Evolutionary conservation across 495 filamentous ascomycete genomes (phyloP), one percentile per base, ranked within the genome.

Genomic region (Clohesyomyces aquaticus): DNA sequence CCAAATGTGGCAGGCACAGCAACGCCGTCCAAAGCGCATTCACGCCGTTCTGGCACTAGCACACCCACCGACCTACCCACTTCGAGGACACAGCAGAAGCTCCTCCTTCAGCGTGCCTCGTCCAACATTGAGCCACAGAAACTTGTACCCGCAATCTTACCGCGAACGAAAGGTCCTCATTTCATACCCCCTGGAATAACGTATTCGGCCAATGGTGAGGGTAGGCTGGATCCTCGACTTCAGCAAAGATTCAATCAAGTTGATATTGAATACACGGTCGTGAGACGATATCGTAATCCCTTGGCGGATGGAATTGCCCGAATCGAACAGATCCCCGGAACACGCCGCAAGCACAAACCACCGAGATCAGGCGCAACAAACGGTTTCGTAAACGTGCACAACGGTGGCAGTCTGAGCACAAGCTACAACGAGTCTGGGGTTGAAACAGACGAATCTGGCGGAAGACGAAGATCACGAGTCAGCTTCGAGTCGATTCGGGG

Each of bases 51-150:
- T 12, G 66, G 61, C 1, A 57, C 67, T 11, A 63, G 43, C 38
- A 78, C 67, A 56, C 73, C 48, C 14, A 63, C 67, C 19, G 38
- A 79, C 3, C 75, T 79, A 0, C 82, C 83, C 27, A 78, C 82
- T 61, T 87, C 83, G 57, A 78, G 87, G 21, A 88, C 85, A 4
- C 87, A 90, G 71, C 87, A 89, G 68, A 90, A 90, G 60, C 75
- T 90, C 12, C 84, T 87, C 76, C 81, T 90, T 1, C 85, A 89
- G 72, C 79, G 87, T 22, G 86, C 84, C 16, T 85, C 82, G 65
- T 87, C 86, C 4, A 81, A 78, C 62, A 79, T 88, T n/a, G 86
- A 88, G 57, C 78, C 82, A 11, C 69, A 72, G 47, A 71, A 76
- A 48, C 65, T 76, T 3, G 59, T 80, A 11, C 78, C 79, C 28